Conservation (phyloP, 176 grass and related monocot species). For the Avena eriantha region DNA sequence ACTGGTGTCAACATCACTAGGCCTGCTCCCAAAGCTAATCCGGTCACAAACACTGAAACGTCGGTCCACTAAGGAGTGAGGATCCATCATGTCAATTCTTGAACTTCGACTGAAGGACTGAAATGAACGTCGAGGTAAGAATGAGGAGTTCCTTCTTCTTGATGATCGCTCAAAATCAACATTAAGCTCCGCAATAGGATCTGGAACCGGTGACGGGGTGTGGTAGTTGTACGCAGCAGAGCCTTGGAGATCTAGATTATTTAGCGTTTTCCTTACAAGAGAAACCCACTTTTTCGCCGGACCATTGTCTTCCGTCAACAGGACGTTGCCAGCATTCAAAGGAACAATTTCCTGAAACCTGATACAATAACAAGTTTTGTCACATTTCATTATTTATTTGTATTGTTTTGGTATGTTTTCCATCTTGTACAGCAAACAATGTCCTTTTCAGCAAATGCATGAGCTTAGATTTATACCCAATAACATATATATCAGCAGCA, state of each 20-base stretch:
- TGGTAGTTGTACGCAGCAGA: constrained; percentile 63
- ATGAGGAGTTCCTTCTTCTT: constrained; percentile 63
- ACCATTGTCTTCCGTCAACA: constrained; percentile 74
- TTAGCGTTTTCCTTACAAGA: constrained; percentile 73
- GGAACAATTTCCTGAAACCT: constrained; percentile 98
- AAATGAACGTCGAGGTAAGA: constrained; percentile 80
- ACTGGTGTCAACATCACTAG: constrained; percentile 83
- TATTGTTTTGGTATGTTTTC: not conserved
- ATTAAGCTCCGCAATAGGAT: constrained; percentile 84
- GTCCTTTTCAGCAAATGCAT: constrained; percentile 15
- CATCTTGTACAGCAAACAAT: not conserved
- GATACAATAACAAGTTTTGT: not conserved
- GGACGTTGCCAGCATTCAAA: constrained; percentile 91
- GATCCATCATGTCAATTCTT: constrained; percentile 74
- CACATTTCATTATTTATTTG: not conserved
- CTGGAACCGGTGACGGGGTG: constrained; percentile 69
- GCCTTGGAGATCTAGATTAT: constrained; percentile 65
- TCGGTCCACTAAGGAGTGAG: constrained; percentile 72
- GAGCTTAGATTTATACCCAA: constrained; percentile 60
- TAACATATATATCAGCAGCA: constrained; percentile 96
- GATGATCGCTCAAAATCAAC: constrained; percentile 80
- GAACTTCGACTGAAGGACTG: constrained; percentile 70
- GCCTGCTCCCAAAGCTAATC: constrained; percentile 79
- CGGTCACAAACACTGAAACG: constrained; percentile 85
- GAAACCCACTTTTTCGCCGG: constrained; percentile 90